Evolutionary conservation across 108 stramenopile species (phyloP), one percentile per base, ranked within the genome.

Genomic region (Mediolabrus comicus): DNA sequence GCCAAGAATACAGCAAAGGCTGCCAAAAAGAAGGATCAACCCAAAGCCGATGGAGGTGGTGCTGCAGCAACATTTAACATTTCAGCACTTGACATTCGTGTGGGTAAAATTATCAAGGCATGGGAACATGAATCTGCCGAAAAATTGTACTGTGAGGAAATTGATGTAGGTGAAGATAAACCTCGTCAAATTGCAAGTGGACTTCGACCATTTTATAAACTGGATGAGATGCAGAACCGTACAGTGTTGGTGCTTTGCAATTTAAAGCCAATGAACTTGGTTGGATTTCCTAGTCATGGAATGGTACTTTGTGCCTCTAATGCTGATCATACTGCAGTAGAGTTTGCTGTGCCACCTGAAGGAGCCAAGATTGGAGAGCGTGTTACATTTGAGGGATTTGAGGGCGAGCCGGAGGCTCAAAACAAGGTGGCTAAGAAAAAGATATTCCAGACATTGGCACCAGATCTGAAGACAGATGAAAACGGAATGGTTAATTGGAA

Each of bases 121-220:
- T 98, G 98, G 98, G 83, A 86, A 58, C 99, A 99, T 74, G 89
- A 91, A 32, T 92, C 92, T 34, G 85, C 96, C n/a, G 98, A 98
- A 11, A 98, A 98, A 76, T 74, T 99, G 0, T 97, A 86, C 65
- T 99, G 98, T 79, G 96, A 97, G 83, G 88, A 98, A 71, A 87
- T 99, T 32, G 97, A 99, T 74, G 67, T 97, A 0, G 98, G 98
- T 25, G 94, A 97, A 69, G 91, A 87, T 0, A 61, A 29, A 34
- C 87, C 85, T 27, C 88, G 98, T 36, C 82, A 85, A 51, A 98
- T 99, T 81, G 97, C 97, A 6, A 94, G 92, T 32, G 99, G 99
- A 29, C 78, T 99, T 33, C 77, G 95, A 30, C 81, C 89, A 2
- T 98, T 97, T 80, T 97, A 97, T 79, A 84, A 72, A 46, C 60